Base-by-base conservation (phyloP, 768 basidiomycete species). In the Pleurotus giganteus region DNA sequence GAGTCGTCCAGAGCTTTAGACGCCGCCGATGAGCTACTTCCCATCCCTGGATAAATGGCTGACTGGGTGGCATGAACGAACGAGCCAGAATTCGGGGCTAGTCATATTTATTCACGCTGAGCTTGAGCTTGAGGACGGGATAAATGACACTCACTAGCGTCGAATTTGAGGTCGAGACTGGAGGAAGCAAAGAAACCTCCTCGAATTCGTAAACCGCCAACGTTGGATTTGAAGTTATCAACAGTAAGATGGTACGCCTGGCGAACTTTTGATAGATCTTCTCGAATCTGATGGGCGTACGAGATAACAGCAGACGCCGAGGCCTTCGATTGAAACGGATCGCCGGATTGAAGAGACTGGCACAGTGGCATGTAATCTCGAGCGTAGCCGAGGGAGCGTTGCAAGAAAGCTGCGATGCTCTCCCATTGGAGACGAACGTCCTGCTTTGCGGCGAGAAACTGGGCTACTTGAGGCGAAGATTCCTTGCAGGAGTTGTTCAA, bases 301-400 rank as follows among this genome's bases (percentile, higher is more conserved):
- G 27, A n/a, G n/a, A 50, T 9, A 17, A 37, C 36, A 5, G 49
- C 49, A 17, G 15, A 50, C 11, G 34, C 49, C 2, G 19, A 15
- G 4, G 23, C 49, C 19, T 7, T 32, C 19, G 28, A 23, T 23
- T 34, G 32, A 4, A 32, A 11, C 8, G 11, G 32, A 11, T 21
- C 12, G 17, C 23, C 49, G 2, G 31, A 21, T 21, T 37, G 49
- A 6, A 50, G 11, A 4, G 49, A 50, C 23, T 50, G 49, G 31
- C 49, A 50, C 13, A 50, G 32, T 17, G 19, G 21, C 11, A 50
- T 19, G 31, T 50, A 50, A 28, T 50, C 49, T 2, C 49, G 29
- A 19, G 49, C 31, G 26, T 36, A 50, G n/a, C 49, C 49, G 9
- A 50, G 29, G 4, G 31, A 50, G 32, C 34, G 49, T 15, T 50